phyloP scores from a whole-genome alignment of 768 basidiomycete species.

The Coprinopsis sp. region DNA sequence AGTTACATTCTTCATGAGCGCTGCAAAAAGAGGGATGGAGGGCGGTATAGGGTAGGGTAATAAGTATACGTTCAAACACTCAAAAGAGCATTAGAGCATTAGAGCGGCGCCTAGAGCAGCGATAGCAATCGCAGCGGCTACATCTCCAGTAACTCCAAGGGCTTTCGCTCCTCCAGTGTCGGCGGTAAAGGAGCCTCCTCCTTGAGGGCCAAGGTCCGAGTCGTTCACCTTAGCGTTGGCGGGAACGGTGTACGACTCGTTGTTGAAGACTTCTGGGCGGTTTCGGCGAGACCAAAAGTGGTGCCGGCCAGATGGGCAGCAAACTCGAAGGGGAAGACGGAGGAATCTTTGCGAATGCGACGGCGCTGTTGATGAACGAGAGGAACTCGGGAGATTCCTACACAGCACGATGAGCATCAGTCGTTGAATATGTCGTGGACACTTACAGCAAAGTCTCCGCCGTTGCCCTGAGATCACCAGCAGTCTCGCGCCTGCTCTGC shows the following conservation, averaged over 20 bases:
- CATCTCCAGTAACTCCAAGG: too few relatives aligned
- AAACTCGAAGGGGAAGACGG: constrained; percentile 45
- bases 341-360: constrained; percentile 46
- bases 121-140: too few relatives aligned
- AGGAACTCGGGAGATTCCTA: constrained; percentile 34
- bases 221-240: not conserved
- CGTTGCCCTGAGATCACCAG: constrained; percentile 27
- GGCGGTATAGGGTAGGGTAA: too few relatives aligned
- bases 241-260: not conserved
- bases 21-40: too few relatives aligned
- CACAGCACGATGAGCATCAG: not conserved
- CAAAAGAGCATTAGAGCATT: too few relatives aligned
- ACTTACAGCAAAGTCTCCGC: constrained; percentile 27
- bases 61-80: too few relatives aligned
- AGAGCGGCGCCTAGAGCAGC: too few relatives aligned
- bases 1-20: too few relatives aligned
- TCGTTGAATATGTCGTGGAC: not conserved
- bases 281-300: constrained; percentile 27
- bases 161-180: too few relatives aligned
- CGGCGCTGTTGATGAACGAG: constrained; percentile 61
- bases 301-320: constrained; percentile 28
- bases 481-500: constrained; percentile 24
- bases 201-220: not conserved
- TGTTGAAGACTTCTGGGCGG: constrained; percentile 20
- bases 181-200: too few relatives aligned